Base-by-base conservation (phyloP, 129 eudicot genomes). In the Ambrosia trifida region DNA sequence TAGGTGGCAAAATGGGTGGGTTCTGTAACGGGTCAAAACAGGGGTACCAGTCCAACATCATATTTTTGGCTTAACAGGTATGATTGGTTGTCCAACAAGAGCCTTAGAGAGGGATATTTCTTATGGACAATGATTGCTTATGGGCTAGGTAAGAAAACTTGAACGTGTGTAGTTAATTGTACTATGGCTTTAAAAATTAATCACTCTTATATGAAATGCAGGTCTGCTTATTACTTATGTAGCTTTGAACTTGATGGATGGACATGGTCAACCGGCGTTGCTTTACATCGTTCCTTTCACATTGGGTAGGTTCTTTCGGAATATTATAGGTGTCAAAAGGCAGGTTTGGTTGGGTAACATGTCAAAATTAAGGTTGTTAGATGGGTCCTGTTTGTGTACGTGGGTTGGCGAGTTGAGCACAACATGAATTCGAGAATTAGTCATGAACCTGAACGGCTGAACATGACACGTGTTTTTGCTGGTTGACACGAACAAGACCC, bases 91-190 rank as follows among this genome's bases (percentile, higher is more conserved):
- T 88, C 89, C 43, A 94, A 84, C 41, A 89, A 84, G 84, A 87
- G 76, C 38, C 82, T 94, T n/a, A 84, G 83, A 69, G 74, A 76
- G 13, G 99, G 99, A 79, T 94, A 89, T 82, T 94, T 94, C 59
- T 60, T 90, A 72, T 94, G 90, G 88, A 90, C 97, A 24, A 90
- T 94, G 97, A 63, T 88, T 58, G 99, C 99, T 68, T 94, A 94
- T 16, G 99, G 97, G 31, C 70, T 84, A 73, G 99, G 98, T 89
- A 85, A 45, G 74, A 7, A 47, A 68, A 41, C 40, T 57, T 12
- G 4, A 20, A 24, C 65, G 5, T 43, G 10, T 75, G 17, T 66
- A 46, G 20, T 7, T 1, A 2, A 41, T 57, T 57, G 11, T 35
- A 30, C 10, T 30, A 58, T 2, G 40, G 65, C 65, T 59, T 41